Evolutionary conservation across 2,329 filamentous ascomycete genomes (phyloP), one percentile per base, ranked within the genome.

Genomic region (Sarocladium oryzae): DNA sequence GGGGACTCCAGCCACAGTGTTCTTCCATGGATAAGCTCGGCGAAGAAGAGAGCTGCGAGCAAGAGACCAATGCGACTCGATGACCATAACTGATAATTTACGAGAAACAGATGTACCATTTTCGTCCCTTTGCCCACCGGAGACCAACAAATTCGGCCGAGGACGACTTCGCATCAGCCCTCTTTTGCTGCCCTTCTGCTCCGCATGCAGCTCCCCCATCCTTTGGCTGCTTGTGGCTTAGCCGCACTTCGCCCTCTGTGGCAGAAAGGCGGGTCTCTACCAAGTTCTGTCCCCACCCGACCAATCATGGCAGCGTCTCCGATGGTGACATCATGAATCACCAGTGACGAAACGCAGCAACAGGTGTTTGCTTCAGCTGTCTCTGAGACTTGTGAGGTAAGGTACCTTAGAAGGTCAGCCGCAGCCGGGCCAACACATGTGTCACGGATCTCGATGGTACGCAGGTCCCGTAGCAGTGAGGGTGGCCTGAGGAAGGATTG

Each of bases 301-400:
- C 43, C 43, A 48, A 48, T 48, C 43, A 48, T n/a, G 43, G 28
- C 43, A 48, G 7, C n/a, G 10, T 2, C 13, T 26, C 7, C 16
- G 28, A 11, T 33, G 69, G 48, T 71, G 59, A 63, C 53, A 50
- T 35, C 41, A 46, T 50, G 43, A 48, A 48, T n/a, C 28, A 20
- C 21, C 43, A 48, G 40, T 48, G 43, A 48, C 26, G 26, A 48
- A 48, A 33, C 43, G n/a, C n/a, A n/a, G n/a, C n/a, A n/a, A n/a
- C n/a, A n/a, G n/a, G n/a, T n/a, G n/a, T n/a, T n/a, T n/a, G n/a
- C n/a, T n/a, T n/a, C n/a, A n/a, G n/a, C n/a, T n/a, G n/a, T n/a
- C n/a, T n/a, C n/a, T n/a, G n/a, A n/a, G n/a, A n/a, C n/a, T n/a
- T n/a, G n/a, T n/a, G n/a, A n/a, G n/a, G n/a, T n/a, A n/a, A n/a